Evolutionary conservation across 345 rosid genomes (phyloP).

Genomic region (Dimocarpus longan): DNA sequence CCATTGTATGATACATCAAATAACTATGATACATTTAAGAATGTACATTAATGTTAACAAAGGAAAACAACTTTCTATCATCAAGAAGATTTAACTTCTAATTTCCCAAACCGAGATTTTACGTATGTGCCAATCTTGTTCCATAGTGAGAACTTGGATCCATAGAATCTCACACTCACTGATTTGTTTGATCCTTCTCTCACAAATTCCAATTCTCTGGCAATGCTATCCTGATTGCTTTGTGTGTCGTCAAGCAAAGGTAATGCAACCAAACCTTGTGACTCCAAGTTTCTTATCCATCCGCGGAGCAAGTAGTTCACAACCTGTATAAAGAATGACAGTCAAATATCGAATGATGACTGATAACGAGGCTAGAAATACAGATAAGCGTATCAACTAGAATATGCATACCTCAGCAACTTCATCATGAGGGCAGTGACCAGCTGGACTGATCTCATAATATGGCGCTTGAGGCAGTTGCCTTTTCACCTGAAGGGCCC

Average conservation of each 20-base stretch:
- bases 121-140: conserved; percentile 41
- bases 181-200: conserved; percentile 64
- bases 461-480: conserved; percentile 78
- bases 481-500: conserved; percentile 79
- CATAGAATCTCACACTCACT: conserved; percentile 51
- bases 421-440: conserved; percentile 99
- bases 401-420: conserved; percentile 81
- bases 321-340: conserved; percentile 49
- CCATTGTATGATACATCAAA: conserved; percentile 1
- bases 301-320: conserved; percentile 82
- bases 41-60: conserved; percentile 18
- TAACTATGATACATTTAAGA: background rate
- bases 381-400: background rate
- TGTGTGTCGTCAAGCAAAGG: conserved; percentile 60
- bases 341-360: conserved; percentile 1
- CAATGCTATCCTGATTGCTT: conserved; percentile 36
- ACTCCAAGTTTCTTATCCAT: conserved; percentile 79
- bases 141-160: conserved; percentile 60
- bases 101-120: conserved; percentile 33
- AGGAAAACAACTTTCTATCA: background rate
- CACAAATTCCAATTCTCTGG: conserved; percentile 61
- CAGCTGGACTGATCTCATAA: conserved; percentile 97
- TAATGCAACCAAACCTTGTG: conserved; percentile 52
- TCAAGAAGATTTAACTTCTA: conserved; percentile 31
- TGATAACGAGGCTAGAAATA: background rate